These are phyloP conservation scores for Calonectria fujianensis DNA, from an alignment of 2,329 filamentous ascomycete species.

Conservation along the genomic window DNA sequence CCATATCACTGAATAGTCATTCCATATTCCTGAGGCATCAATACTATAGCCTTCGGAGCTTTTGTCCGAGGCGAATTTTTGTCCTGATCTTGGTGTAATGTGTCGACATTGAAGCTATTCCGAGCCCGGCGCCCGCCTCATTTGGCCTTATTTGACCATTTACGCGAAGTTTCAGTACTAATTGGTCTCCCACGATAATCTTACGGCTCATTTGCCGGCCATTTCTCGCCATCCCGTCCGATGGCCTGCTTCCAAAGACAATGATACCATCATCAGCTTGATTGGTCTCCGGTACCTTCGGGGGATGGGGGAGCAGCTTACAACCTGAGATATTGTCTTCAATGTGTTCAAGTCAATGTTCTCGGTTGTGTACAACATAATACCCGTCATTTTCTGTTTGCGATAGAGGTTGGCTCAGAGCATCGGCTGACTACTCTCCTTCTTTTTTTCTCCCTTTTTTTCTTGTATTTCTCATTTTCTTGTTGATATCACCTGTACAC, in stretches of 20 bases:
- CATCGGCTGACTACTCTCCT: conserved; percentile 10
- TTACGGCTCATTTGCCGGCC: neutral
- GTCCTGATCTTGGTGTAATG: conserved; percentile 39
- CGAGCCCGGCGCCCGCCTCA: conserved; percentile 16
- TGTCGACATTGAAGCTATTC: conserved; percentile 46
- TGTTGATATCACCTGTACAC: neutral
- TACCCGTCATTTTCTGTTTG: conserved; percentile 27
- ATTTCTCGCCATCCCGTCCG: neutral
- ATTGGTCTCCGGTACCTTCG: neutral
- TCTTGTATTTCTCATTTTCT: neutral
- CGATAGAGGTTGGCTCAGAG: conserved; percentile 32
- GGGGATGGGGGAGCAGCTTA: conserved; percentile 26
- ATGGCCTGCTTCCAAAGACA: conserved; percentile 12
- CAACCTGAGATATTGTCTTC: conserved; percentile 8
- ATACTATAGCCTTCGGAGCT: conserved; percentile 37
- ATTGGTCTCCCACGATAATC: neutral
- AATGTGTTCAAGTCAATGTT: neutral
- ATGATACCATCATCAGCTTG: conserved; percentile 20
- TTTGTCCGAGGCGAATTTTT: conserved; percentile 35
- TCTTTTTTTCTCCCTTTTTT: neutral
- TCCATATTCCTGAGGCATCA: conserved; percentile 53
- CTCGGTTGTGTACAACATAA: conserved; percentile 35
- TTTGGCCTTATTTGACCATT: neutral
- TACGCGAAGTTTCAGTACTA: neutral
- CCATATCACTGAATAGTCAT: neutral